A percentile compares a stretch with the other conserved stretches of the same genome.
Conservation (phyloP, 129 eudicot genomes). For the Erigeron canadensis region DNA sequence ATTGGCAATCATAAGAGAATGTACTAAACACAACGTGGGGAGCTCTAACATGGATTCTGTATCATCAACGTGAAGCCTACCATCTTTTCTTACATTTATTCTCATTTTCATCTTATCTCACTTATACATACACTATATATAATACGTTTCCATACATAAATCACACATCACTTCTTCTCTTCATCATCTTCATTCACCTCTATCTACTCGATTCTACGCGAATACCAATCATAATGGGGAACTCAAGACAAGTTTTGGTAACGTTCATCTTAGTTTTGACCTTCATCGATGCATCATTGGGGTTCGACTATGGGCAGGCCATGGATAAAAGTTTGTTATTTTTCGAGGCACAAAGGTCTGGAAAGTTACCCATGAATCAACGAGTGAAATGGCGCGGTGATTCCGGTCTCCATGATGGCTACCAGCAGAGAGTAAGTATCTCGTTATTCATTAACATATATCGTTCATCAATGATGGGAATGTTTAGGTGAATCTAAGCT, state of each 20-base stretch:
- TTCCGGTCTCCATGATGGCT: constrained; percentile 75
- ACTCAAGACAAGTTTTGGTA: constrained; percentile 20
- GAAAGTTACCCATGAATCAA: constrained; percentile 56
- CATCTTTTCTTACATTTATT: constrained; percentile 27
- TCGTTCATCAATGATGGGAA: not conserved
- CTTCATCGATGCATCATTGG: constrained; percentile 37
- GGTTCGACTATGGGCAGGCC: constrained; percentile 64
- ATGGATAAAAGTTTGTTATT: constrained; percentile 69
- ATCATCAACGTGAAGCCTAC: constrained; percentile 61
- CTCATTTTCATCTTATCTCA: constrained; percentile 8
- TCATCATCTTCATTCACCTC: constrained; percentile 4
- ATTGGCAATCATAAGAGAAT: constrained; percentile 19
- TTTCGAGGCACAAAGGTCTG: constrained; percentile 88
- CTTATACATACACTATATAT: not conserved
- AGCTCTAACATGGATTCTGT: constrained; percentile 37
- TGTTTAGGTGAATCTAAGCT: not conserved
- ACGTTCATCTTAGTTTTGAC: constrained; percentile 29
- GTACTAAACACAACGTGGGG: constrained; percentile 50
- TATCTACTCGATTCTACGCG: not conserved
- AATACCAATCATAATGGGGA: constrained; percentile 21
- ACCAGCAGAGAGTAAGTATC: constrained; percentile 51
- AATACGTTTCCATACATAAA: too few species aligned
- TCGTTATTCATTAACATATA: not conserved
- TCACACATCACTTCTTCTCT: constrained; percentile 28
- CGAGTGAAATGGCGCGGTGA: constrained; percentile 76